phyloP scores from a whole-genome alignment of 805 yeast species.

The Grigorovia transvaalensis region DNA sequence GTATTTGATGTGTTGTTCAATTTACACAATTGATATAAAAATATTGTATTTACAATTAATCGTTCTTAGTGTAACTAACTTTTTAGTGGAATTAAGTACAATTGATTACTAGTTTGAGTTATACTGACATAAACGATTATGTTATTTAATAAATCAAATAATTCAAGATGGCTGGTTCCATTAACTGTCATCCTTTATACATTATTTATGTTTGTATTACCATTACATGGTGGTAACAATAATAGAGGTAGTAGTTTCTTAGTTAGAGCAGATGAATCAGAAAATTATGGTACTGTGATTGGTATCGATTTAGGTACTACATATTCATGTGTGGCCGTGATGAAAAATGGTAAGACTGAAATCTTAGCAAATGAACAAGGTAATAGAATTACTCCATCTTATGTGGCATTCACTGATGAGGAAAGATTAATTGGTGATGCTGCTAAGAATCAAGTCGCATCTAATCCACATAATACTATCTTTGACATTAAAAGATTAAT shows the following conservation, averaged over 20 bases:
- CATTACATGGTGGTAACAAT: slow-evolving; percentile 10
- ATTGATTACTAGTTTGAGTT: too few species aligned
- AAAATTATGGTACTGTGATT: slow-evolving; percentile 56
- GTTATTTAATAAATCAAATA: slow-evolving; percentile 5
- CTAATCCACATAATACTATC: slow-evolving; percentile 76
- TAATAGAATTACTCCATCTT: slow-evolving; percentile 92
- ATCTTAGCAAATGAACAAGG: slow-evolving; percentile 95
- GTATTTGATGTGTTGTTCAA: background rate
- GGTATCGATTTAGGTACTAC: slow-evolving; percentile 98
- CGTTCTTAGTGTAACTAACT: background rate
- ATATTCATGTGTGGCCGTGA: slow-evolving; percentile 90
- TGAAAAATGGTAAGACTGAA: slow-evolving; percentile 79
- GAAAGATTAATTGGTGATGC: slow-evolving; percentile 95
- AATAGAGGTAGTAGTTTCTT: slow-evolving; percentile 10
- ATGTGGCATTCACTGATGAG: slow-evolving; percentile 83
- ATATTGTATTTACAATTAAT: background rate
- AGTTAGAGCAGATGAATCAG: slow-evolving; percentile 33
- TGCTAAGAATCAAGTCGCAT: slow-evolving; percentile 90
- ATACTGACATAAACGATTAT: background rate
- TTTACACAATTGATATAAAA: background rate
- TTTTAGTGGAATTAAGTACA: too few species aligned
- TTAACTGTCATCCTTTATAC: slow-evolving; percentile 29
- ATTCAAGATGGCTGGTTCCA: slow-evolving; percentile 37
- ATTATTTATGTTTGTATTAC: slow-evolving; percentile 23
- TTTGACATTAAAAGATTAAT: slow-evolving; percentile 89